Evolutionary conservation across 176 grass and related monocot species (phyloP).

Genomic region (Phoenix dactylifera): DNA sequence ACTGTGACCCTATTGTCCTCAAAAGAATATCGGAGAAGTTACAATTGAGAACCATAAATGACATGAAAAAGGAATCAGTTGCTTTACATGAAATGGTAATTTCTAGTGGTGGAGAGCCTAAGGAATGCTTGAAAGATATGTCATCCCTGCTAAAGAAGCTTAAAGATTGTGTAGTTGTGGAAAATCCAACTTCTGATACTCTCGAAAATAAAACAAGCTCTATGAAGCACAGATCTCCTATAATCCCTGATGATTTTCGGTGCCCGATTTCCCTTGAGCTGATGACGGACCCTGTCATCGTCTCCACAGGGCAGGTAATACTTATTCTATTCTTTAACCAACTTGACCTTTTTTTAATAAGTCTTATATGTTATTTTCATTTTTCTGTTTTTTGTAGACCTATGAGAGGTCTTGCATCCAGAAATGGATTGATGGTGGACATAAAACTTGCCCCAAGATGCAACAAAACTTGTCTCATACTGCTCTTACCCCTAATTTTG

Average conservation of each 20-base stretch:
- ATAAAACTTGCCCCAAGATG: conserved; percentile 88
- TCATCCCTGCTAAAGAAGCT: conserved; percentile 82
- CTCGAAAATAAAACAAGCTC: conserved; percentile 23
- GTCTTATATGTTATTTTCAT: not conserved
- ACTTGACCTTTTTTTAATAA: not conserved
- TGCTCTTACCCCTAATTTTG: conserved; percentile 72
- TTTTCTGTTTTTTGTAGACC: conserved; percentile 37
- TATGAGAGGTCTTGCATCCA: conserved; percentile 91
- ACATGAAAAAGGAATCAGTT: conserved; percentile 76
- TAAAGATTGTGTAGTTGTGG: conserved; percentile 45
- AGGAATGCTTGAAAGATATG: conserved; percentile 60
- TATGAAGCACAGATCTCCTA: conserved; percentile 50
- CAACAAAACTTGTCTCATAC: conserved; percentile 69
- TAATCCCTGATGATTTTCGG: conserved; percentile 87
- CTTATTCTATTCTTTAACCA: not conserved
- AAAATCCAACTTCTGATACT: conserved; percentile 26
- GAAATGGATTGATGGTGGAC: conserved; percentile 90
- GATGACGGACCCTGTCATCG: conserved; percentile 88
- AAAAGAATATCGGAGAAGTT: conserved; percentile 69
- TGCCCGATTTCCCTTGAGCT: conserved; percentile 94
- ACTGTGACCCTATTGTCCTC: conserved; percentile 29
- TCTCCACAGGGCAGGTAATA: conserved; percentile 79
- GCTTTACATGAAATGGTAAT: conserved; percentile 86
- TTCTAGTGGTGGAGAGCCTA: conserved; percentile 53
- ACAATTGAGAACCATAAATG: conserved; percentile 63